Evolutionary conservation across 1,284 basidiomycete species (phyloP).

Genomic region (Trametes hirsuta): DNA sequence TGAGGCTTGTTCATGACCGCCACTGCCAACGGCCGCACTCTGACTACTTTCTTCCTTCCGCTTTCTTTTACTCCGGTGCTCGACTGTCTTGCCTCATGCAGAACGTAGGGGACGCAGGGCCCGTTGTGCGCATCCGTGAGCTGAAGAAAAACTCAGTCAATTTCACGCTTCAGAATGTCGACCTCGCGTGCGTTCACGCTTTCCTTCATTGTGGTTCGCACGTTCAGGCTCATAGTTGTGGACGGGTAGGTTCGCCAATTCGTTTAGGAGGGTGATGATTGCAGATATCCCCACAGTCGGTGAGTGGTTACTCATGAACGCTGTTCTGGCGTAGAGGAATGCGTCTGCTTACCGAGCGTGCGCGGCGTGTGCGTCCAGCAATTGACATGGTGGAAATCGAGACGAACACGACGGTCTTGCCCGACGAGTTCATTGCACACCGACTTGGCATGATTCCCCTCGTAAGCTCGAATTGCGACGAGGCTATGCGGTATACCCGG

Average conservation of each 20-base stretch:
- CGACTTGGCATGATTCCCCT: conserved; percentile 95
- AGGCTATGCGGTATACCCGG: conserved; percentile 82
- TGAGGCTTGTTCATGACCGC: no score
- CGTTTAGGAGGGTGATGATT: conserved; percentile 87
- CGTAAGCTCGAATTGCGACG: conserved; percentile 82
- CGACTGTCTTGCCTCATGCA: background rate
- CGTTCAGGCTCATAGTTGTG: conserved; percentile 21
- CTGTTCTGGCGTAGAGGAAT: background rate
- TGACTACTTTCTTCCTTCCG: background rate
- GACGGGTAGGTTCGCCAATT: conserved; percentile 78
- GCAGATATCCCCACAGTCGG: conserved; percentile 95
- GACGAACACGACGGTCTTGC: conserved; percentile 91
- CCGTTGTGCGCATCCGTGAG: conserved; percentile 77
- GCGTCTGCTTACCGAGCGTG: background rate
- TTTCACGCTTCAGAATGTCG: conserved; percentile 92
- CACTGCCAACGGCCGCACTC: no score
- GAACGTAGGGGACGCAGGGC: conserved; percentile 41
- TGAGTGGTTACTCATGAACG: conserved; percentile 44
- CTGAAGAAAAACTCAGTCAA: conserved; percentile 81
- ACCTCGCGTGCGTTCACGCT: conserved; percentile 70
- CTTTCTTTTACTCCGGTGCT: background rate
- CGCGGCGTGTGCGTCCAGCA: conserved; percentile 50
- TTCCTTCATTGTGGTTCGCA: background rate
- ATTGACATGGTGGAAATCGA: conserved; percentile 97
- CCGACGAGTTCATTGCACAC: conserved; percentile 98